Percentiles rank a stretch among this genome's conserved stretches.
Conservation (phyloP, 371 early-diverging fungal genomes). For the Ordospora colligata region DNA sequence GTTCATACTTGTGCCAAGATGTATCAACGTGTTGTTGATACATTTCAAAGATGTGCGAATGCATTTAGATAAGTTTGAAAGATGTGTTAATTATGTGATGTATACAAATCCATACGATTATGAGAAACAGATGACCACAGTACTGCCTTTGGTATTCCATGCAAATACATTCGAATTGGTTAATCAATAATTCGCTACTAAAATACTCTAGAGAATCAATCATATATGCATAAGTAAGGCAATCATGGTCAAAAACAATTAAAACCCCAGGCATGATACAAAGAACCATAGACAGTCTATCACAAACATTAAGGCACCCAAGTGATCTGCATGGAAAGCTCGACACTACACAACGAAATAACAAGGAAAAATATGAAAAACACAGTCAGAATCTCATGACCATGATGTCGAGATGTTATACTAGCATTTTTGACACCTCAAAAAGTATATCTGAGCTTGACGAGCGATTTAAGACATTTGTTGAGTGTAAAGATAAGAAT, state of each 20-base stretch:
- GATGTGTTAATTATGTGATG: too few relatives aligned
- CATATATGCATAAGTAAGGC: too few relatives aligned
- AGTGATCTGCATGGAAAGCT: constrained; percentile 47
- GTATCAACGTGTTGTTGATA: too few relatives aligned
- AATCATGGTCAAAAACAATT: not conserved
- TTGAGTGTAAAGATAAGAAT: constrained; percentile 12
- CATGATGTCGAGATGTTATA: constrained; percentile 14
- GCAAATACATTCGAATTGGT: too few relatives aligned
- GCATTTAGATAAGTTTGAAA: too few relatives aligned
- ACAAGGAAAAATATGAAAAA: constrained; percentile 8
- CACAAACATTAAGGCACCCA: constrained; percentile 43
- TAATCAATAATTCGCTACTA: too few relatives aligned
- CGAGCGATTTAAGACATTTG: constrained; percentile 14
- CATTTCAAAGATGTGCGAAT: too few relatives aligned
- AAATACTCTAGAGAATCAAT: too few relatives aligned
- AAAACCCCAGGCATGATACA: constrained; percentile 24
- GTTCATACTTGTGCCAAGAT: too few relatives aligned
- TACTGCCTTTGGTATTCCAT: too few relatives aligned
- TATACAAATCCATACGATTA: too few relatives aligned
- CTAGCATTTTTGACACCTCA: constrained; percentile 5
- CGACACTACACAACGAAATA: not conserved
- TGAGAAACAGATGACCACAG: too few relatives aligned
- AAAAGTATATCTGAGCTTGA: constrained; percentile 13
- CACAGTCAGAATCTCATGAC: constrained; percentile 3
- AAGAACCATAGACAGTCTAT: constrained; percentile 33